Evolutionary conservation across 2,329 filamentous ascomycete genomes (phyloP).

Genomic region (Pyrenochaeta sp.): DNA sequence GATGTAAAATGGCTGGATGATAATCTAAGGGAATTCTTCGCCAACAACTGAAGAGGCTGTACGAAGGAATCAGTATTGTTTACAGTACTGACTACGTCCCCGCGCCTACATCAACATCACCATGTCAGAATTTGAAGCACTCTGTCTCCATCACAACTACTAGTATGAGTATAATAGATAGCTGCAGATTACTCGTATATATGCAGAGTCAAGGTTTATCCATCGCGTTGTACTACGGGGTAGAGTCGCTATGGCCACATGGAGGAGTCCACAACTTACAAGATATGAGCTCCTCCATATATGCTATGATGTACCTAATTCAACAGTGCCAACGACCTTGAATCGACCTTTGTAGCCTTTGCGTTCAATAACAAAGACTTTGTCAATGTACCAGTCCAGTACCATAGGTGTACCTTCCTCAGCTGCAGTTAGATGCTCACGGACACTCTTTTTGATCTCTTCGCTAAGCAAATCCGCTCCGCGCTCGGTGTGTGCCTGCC

Average conservation of each 20-base stretch:
- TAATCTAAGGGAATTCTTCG: constrained; percentile 64
- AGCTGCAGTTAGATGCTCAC: constrained; percentile 3
- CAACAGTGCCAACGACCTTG: constrained; percentile 28
- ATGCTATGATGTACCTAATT: constrained; percentile 14
- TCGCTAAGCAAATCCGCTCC: constrained; percentile 19
- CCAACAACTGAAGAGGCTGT: constrained; percentile 18
- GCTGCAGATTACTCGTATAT: too few species aligned
- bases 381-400: constrained; percentile 38
- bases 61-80: too few species aligned
- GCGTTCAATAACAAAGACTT: constrained; percentile 38
- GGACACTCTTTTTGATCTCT: constrained; percentile 24
- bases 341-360: constrained; percentile 36
- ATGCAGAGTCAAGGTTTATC: too few species aligned
- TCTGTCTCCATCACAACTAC: too few species aligned
- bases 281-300: too few species aligned
- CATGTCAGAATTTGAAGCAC: too few species aligned
- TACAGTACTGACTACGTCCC: too few species aligned
- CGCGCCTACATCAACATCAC: too few species aligned
- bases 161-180: too few species aligned
- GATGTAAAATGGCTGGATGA: constrained; percentile 78
- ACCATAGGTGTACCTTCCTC: constrained; percentile 4
- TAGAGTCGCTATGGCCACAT: too few species aligned
- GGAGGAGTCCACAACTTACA: too few species aligned
- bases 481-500: constrained; percentile 28
- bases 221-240: too few species aligned